phyloP scores from a whole-genome alignment of 345 rosid species.

The Zanthoxylum bungeanum region DNA sequence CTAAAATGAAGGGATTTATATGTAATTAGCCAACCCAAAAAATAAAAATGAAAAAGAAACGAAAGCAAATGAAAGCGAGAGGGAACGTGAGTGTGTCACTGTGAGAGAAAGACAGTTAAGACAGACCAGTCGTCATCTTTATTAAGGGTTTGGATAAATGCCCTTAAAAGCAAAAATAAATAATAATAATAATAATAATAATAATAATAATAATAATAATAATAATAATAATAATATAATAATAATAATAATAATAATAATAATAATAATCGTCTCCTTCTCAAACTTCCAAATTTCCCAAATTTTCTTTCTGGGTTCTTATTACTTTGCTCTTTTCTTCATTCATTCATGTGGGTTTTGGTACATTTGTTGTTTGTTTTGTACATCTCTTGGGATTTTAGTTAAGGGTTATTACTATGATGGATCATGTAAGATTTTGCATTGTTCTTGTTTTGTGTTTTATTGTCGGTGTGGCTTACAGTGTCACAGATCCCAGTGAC shows the following conservation, averaged over 20 bases:
- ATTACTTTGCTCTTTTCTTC: not conserved
- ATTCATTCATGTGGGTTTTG: slow-evolving; percentile 12
- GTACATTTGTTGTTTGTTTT: slow-evolving; percentile 14
- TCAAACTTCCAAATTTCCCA: not conserved
- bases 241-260: too few species aligned
- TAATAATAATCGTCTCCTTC: not conserved
- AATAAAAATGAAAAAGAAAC: not conserved
- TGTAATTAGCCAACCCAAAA: not conserved
- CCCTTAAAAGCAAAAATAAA: not conserved
- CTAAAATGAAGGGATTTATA: not conserved
- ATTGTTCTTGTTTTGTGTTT: slow-evolving; percentile 17
- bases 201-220: too few species aligned
- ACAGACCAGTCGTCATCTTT: not conserved
- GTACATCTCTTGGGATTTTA: not conserved
- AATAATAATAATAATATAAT: too few species aligned
- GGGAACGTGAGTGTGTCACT: not conserved
- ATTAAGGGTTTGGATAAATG: slow-evolving; percentile 1
- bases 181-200: too few species aligned
- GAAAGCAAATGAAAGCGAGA: not conserved
- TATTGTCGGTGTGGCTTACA: slow-evolving; percentile 17
- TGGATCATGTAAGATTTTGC: slow-evolving; percentile 4
- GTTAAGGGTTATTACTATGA: not conserved
- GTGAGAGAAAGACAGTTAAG: not conserved
- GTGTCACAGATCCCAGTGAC: slow-evolving; percentile 43
- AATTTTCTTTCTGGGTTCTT: not conserved